Percentiles rank a stretch among this genome's conserved stretches.
Evolutionary conservation across 805 yeast species (phyloP).

Genomic region (Myxozyma melibiosi): DNA sequence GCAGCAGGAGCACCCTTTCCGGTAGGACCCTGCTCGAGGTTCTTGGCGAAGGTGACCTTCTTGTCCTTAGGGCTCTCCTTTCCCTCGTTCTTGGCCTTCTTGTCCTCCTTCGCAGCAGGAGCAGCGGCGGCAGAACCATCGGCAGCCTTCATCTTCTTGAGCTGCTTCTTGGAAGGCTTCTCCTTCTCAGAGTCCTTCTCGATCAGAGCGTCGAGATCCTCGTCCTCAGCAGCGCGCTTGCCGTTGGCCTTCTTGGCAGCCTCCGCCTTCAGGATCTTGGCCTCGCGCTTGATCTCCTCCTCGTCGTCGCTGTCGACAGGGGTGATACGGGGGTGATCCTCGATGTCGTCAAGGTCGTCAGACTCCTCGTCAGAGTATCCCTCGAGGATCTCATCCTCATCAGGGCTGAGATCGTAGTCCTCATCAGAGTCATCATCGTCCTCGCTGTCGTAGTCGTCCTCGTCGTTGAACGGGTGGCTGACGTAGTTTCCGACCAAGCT

Average conservation of each 20-base stretch:
- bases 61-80: conserved; percentile 52
- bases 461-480: conserved; percentile 87
- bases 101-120: conserved; percentile 16
- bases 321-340: conserved; percentile 46
- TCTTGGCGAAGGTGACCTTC: conserved; percentile 85
- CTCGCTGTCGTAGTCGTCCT: conserved; percentile 39
- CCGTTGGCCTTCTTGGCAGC: conserved; percentile 26
- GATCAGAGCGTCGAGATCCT: conserved; percentile 30
- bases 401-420: conserved; percentile 42
- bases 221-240: conserved; percentile 34
- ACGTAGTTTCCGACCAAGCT: conserved; percentile 94
- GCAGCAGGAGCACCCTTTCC: conserved; percentile 39
- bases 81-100: conserved; percentile 36
- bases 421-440: conserved; percentile 40
- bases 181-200: conserved; percentile 25
- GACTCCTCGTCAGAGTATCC: conserved; percentile 35
- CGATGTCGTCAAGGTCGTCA: conserved; percentile 49
- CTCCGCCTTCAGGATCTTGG: conserved; percentile 39
- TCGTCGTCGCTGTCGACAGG: conserved; percentile 41
- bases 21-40: conserved; percentile 94
- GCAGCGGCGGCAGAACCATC: conserved; percentile 31
- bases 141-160: conserved; percentile 33
- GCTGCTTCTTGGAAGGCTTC: conserved; percentile 35
- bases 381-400: conserved; percentile 38
- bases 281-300: conserved; percentile 43